phyloP scores from a whole-genome alignment of 345 rosid genomes.

The Isatis tinctoria region DNA sequence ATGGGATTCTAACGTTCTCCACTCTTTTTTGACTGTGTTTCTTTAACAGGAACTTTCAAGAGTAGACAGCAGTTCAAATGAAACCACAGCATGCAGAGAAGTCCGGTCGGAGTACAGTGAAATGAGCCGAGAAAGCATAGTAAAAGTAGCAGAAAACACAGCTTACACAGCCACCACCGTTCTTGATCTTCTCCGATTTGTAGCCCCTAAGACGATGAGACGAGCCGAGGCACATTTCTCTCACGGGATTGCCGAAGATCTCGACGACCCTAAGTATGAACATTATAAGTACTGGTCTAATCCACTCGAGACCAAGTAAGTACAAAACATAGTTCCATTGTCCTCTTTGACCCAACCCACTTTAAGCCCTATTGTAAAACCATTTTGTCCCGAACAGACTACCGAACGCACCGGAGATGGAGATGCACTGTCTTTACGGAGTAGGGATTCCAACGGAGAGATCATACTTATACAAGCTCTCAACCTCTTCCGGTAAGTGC shows the following conservation, averaged over 20 bases:
- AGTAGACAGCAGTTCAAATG: not conserved
- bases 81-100: conserved; percentile 39
- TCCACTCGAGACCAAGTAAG: conserved; percentile 73
- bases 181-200: conserved; percentile 48
- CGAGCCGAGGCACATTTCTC: conserved; percentile 73
- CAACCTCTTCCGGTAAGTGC: conserved; percentile 30
- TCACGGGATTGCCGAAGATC: conserved; percentile 66
- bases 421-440: conserved; percentile 60
- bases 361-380: no score
- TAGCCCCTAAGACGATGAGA: conserved; percentile 67
- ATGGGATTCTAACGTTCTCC: not conserved
- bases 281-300: conserved; percentile 76
- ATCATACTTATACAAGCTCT: conserved; percentile 58
- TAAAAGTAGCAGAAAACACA: conserved; percentile 43
- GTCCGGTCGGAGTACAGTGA: conserved; percentile 62
- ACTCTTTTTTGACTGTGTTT: not conserved
- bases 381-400: conserved; percentile 32
- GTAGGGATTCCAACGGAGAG: conserved; percentile 72
- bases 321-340: not conserved
- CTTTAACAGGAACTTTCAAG: conserved; percentile 6
- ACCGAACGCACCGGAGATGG: conserved; percentile 71
- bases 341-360: not conserved
- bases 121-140: conserved; percentile 45
- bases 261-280: conserved; percentile 53
- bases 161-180: conserved; percentile 49